Conservation (phyloP, 2,329 filamentous ascomycete species). For the Botrytis deweyae region DNA sequence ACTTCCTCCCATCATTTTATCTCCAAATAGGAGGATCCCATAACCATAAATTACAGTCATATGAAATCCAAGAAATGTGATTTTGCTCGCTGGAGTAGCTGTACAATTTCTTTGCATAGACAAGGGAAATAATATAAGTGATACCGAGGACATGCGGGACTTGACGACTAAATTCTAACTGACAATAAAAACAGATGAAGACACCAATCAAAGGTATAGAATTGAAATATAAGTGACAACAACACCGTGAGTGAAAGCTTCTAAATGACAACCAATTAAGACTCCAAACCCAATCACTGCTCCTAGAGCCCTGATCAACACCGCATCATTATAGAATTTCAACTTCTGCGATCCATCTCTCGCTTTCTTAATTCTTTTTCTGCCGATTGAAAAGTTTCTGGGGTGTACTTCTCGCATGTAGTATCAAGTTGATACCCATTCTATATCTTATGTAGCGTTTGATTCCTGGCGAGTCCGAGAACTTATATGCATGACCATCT, state of each 20-base stretch:
- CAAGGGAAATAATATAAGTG: fast-evolving
- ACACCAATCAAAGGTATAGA: background rate
- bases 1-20: background rate
- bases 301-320: background rate
- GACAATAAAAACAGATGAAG: fast-evolving
- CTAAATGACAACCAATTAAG: background rate
- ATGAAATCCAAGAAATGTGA: background rate
- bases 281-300: background rate
- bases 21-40: too few relatives aligned
- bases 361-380: background rate
- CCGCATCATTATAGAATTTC: background rate
- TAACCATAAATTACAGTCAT: too few relatives aligned
- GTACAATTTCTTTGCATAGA: background rate
- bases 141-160: background rate
- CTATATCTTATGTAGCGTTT: background rate
- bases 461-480: background rate
- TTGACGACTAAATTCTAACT: fast-evolving
- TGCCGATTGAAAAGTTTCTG: background rate
- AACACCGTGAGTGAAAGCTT: background rate
- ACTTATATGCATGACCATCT: background rate
- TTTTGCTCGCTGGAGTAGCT: background rate
- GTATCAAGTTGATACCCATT: background rate
- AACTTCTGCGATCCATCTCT: background rate
- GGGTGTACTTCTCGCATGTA: background rate
- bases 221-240: background rate